phyloP scores from a whole-genome alignment of 2,329 filamentous ascomycete species.

The Hypoxylon sp. region DNA sequence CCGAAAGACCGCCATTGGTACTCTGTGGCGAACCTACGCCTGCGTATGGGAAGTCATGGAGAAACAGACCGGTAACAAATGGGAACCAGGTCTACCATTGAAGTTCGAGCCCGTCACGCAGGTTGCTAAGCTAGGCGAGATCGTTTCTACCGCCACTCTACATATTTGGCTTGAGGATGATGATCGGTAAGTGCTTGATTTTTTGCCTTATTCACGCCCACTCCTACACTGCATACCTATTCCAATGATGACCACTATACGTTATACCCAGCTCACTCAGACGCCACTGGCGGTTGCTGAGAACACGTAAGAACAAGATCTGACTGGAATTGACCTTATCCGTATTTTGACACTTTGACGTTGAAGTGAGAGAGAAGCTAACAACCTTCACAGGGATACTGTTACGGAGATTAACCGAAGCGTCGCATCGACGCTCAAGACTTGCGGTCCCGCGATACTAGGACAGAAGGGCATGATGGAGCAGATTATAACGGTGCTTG shows the following conservation, averaged over 20 bases:
- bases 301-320: slow-evolving; percentile 76
- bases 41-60: slow-evolving; percentile 91
- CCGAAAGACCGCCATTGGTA: slow-evolving; percentile 90
- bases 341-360: not conserved
- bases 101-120: slow-evolving; percentile 82
- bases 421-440: slow-evolving; percentile 88
- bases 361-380: slow-evolving; percentile 27
- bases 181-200: slow-evolving; percentile 83
- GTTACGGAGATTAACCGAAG: slow-evolving; percentile 97
- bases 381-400: slow-evolving; percentile 72
- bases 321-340: slow-evolving; percentile 48
- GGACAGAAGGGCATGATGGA: slow-evolving; percentile 78
- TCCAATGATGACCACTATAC: slow-evolving; percentile 85
- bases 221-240: slow-evolving; percentile 41
- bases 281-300: slow-evolving; percentile 90
- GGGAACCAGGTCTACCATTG: slow-evolving; percentile 87
- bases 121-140: slow-evolving; percentile 85
- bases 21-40: slow-evolving; percentile 92
- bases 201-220: slow-evolving; percentile 39
- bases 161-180: slow-evolving; percentile 89
- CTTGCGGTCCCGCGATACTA: slow-evolving; percentile 88
- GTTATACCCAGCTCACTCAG: slow-evolving; percentile 99
- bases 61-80: slow-evolving; percentile 81
- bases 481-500: slow-evolving; percentile 79
- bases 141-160: slow-evolving; percentile 86